Conservation (phyloP, 768 basidiomycete species). For the Lepiota venenata region DNA sequence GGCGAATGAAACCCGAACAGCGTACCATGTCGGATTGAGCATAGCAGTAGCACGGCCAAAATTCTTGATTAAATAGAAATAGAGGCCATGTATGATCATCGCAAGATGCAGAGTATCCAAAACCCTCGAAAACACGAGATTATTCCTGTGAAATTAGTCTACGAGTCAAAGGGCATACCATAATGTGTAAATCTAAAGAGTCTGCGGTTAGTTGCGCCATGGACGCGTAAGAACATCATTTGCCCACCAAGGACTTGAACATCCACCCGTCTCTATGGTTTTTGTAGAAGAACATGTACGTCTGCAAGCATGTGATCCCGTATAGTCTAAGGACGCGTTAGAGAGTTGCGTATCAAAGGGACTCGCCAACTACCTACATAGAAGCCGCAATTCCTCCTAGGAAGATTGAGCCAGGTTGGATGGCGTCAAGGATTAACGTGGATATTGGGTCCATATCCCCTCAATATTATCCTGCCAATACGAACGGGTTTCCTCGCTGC, state of each 20-base stretch:
- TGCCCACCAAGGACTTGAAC: constrained; percentile 29
- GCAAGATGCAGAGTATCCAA: constrained; percentile 32
- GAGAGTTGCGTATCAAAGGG: background rate
- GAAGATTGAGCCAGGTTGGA: background rate
- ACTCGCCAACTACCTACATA: background rate
- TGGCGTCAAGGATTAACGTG: background rate
- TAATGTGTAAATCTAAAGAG: constrained; percentile 19
- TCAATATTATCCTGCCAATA: background rate
- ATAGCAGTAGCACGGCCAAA: constrained; percentile 25
- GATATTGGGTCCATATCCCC: background rate
- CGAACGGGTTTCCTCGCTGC: too few relatives aligned
- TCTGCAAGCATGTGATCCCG: constrained; percentile 39
- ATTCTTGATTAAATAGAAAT: constrained; percentile 33
- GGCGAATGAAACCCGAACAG: background rate
- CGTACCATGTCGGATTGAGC: constrained; percentile 26
- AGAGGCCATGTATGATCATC: constrained; percentile 29
- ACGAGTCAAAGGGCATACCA: constrained; percentile 17
- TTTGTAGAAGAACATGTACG: constrained; percentile 34
- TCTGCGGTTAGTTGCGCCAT: background rate
- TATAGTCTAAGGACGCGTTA: constrained; percentile 28
- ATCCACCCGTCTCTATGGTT: constrained; percentile 22
- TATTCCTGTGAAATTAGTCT: too few relatives aligned
- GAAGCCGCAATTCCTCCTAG: background rate
- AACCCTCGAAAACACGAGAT: constrained; percentile 19
- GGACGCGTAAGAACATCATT: background rate